Evolutionary conservation across 73 alveolate species (phyloP).

Genomic region (Paramecium pentaurelia): DNA sequence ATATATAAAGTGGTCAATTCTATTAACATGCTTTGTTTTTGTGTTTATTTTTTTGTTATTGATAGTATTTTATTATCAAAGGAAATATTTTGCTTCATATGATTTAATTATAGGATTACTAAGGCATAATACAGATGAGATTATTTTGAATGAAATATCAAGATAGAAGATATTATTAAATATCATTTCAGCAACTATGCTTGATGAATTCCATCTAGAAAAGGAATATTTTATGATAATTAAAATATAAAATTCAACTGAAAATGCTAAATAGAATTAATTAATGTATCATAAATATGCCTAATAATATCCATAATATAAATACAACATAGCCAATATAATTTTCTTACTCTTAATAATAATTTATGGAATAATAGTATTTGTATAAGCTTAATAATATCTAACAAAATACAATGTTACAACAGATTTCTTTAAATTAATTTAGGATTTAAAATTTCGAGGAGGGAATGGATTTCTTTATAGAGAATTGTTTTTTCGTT

Average conservation of each 20-base stretch:
- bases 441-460: slow-evolving; percentile 1
- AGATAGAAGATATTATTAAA: not conserved
- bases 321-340: not conserved
- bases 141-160: not conserved
- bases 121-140: not conserved
- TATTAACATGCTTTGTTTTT: not conserved
- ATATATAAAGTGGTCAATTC: not conserved
- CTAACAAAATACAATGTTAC: not conserved
- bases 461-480: not conserved
- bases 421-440: not conserved
- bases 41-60: not conserved
- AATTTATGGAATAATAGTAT: not conserved
- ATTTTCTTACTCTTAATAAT: not conserved
- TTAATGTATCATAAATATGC: not conserved
- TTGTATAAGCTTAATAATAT: not conserved
- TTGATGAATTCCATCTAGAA: not conserved
- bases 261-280: not conserved
- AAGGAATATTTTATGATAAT: not conserved
- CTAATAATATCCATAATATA: not conserved
- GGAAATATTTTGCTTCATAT: not conserved
- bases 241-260: not conserved
- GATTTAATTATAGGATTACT: not conserved
- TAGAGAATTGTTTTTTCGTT: not conserved
- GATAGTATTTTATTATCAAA: not conserved
- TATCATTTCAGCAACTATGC: not conserved